phyloP scores from a whole-genome alignment of 768 basidiomycete genomes.

The Termitomyces eurrhizus region DNA sequence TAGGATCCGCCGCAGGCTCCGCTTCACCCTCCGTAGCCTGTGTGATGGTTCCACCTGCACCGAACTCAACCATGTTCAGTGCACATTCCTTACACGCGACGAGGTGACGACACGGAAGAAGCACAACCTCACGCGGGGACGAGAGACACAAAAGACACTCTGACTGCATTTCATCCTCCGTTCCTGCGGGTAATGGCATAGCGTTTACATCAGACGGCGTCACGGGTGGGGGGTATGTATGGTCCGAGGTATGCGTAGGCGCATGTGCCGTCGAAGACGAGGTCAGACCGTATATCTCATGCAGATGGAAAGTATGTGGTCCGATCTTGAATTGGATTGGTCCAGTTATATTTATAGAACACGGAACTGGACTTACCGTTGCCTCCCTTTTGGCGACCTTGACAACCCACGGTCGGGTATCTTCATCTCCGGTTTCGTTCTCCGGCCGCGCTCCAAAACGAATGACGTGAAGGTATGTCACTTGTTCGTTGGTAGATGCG shows the following conservation, averaged over 20 bases:
- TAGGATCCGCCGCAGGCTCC: conserved; percentile 23
- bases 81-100: conserved; percentile 96
- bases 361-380: conserved; percentile 40
- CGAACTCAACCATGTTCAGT: conserved; percentile 96
- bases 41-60: conserved; percentile 85
- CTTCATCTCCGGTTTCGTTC: conserved; percentile 40
- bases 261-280: conserved; percentile 36
- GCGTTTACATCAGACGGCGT: conserved; percentile 30
- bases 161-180: conserved; percentile 70
- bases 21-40: conserved; percentile 43
- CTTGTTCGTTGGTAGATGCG: conserved; percentile 75
- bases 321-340: conserved; percentile 64
- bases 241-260: conserved; percentile 17
- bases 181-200: conserved; percentile 16
- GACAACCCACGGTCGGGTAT: conserved; percentile 82
- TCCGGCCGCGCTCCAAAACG: conserved; percentile 53
- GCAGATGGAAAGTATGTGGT: conserved; percentile 89
- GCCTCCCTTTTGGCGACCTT: conserved; percentile 93
- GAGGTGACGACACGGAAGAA: conserved; percentile 89
- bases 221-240: conserved; percentile 11
- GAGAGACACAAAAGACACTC: conserved; percentile 93
- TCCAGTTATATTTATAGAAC: conserved; percentile 1
- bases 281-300: conserved; percentile 91
- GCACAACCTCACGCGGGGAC: conserved; percentile 84
- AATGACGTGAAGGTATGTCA: conserved; percentile 84